Conservation (phyloP, 1,284 basidiomycete species). For the Pseudozyma tsukubaensis region DNA sequence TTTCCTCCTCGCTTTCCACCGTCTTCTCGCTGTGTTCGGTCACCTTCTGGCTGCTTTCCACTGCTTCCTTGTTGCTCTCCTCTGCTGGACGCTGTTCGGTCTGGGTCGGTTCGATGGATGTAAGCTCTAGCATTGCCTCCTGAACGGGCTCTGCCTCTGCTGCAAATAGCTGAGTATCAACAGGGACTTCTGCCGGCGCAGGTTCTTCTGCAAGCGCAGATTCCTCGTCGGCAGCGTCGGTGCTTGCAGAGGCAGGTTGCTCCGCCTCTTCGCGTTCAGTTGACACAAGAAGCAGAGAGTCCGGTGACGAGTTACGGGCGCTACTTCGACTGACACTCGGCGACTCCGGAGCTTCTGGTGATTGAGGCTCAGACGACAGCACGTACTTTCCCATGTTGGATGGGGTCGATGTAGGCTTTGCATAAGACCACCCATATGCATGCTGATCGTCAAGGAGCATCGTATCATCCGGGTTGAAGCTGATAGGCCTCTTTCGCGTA, state of each 20-base stretch:
- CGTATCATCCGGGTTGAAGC: constrained; percentile 50
- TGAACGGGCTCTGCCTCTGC: no score
- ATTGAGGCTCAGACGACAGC: constrained; percentile 3
- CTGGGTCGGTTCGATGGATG: no score
- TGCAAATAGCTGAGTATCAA: no score
- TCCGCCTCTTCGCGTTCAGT: background rate
- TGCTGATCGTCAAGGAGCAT: constrained; percentile 40
- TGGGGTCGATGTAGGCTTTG: constrained; percentile 23
- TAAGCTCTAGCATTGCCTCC: no score
- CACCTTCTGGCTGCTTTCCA: no score
- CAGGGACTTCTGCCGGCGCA: no score
- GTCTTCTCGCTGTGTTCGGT: no score
- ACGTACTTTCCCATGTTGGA: constrained; percentile 5
- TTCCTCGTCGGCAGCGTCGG: background rate
- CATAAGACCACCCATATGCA: constrained; percentile 25
- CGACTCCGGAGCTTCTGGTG: constrained; percentile 9
- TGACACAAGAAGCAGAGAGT: background rate
- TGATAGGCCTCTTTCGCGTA: constrained; percentile 40
- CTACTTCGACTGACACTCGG: constrained; percentile 14
- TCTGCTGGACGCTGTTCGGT: no score
- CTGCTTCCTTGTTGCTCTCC: no score
- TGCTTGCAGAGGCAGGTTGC: background rate
- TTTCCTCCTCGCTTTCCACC: no score
- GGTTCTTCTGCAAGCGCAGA: no score
- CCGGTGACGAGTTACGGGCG: constrained; percentile 14